Evolutionary conservation across 129 eudicot genomes (phyloP).

Genomic region (Tanacetum coccineum): DNA sequence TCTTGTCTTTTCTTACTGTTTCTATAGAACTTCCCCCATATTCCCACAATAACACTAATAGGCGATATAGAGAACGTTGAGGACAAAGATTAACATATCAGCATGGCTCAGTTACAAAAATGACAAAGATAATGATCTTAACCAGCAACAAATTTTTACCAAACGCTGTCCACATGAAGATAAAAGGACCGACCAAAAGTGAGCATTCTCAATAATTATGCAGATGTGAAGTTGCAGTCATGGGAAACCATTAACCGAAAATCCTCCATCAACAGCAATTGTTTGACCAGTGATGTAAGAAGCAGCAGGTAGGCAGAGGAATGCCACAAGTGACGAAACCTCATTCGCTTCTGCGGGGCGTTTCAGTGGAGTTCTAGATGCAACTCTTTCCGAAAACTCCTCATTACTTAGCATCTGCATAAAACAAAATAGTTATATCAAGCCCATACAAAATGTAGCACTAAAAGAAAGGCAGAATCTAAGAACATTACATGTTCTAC

Average conservation of each 20-base stretch:
- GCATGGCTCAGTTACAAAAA: background rate
- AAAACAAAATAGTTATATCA: background rate
- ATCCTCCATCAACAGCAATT: conserved; percentile 75
- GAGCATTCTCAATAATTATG: background rate
- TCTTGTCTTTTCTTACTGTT: no score
- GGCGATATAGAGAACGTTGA: background rate
- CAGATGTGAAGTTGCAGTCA: background rate
- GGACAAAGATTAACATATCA: background rate
- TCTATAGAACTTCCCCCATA: no score
- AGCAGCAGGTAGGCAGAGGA: conserved; percentile 78
- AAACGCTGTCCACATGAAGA: background rate
- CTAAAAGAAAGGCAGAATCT: no score
- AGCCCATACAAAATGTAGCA: background rate
- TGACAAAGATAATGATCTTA: background rate
- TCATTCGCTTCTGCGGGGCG: conserved; percentile 66
- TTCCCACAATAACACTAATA: no score
- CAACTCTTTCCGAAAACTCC: conserved; percentile 42
- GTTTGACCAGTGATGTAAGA: conserved; percentile 81
- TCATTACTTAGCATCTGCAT: conserved; percentile 22
- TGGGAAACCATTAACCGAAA: conserved; percentile 51
- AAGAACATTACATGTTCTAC: conserved; percentile 50
- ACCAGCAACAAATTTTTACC: background rate
- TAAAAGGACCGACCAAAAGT: background rate
- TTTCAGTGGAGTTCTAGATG: conserved; percentile 56
- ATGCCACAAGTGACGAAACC: conserved; percentile 72